phyloP scores from a whole-genome alignment of 805 yeast genomes.

The Tetrapisispora fleetii region DNA sequence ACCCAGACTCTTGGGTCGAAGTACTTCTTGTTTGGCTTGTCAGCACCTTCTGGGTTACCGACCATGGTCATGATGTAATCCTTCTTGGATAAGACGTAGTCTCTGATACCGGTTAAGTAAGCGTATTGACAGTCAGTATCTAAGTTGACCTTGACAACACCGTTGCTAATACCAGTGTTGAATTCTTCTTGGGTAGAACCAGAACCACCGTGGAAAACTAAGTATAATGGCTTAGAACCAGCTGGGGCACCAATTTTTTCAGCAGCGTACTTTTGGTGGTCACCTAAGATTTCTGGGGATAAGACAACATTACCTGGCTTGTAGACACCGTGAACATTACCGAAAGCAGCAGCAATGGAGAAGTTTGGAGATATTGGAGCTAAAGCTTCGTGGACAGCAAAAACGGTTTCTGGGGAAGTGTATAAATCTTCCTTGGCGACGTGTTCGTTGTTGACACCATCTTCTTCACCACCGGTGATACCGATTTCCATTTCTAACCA shows the following conservation, averaged over 20 bases:
- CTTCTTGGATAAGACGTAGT: constrained; percentile 91
- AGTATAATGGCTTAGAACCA: constrained; percentile 66
- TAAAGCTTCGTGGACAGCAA: constrained; percentile 81
- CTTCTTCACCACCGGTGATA: constrained; percentile 99
- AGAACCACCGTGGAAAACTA: constrained; percentile 99
- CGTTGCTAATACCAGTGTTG: constrained; percentile 80
- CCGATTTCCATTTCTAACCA: constrained; percentile 99
- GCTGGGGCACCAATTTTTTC: constrained; percentile 45
- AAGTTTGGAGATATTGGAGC: constrained; percentile 90
- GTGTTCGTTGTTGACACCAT: constrained; percentile 97
- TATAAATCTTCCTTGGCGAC: constrained; percentile 79
- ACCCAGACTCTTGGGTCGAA: constrained; percentile 99
- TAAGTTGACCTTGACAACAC: constrained; percentile 98
- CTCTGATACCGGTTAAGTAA: constrained; percentile 93
- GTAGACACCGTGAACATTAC: constrained; percentile 99
- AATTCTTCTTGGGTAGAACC: constrained; percentile 92
- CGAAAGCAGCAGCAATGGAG: constrained; percentile 99
- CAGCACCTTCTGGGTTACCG: constrained; percentile 99
- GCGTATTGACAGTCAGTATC: constrained; percentile 99
- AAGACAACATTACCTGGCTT: constrained; percentile 89
- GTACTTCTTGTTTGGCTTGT: constrained; percentile 99
- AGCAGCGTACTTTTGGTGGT: constrained; percentile 86
- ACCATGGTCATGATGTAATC: constrained; percentile 83
- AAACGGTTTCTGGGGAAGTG: constrained; percentile 94
- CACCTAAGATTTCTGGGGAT: constrained; percentile 87